Evolutionary conservation across 441 rosid species (phyloP).

Genomic region (Gossypium aridum): DNA sequence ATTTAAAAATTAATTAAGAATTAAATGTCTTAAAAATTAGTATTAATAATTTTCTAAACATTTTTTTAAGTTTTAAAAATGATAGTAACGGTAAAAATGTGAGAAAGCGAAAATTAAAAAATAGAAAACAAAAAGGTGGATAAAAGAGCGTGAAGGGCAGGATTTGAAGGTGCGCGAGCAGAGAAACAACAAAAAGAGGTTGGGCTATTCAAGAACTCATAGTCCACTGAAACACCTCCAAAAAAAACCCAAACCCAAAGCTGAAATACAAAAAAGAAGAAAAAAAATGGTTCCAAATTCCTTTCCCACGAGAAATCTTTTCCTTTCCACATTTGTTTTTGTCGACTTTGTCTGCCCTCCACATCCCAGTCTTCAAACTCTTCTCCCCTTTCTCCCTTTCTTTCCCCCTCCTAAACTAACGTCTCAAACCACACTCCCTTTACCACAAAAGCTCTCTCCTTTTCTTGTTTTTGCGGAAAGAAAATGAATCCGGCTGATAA

Average conservation of each 20-base stretch:
- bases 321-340: neutral
- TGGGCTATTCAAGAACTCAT: neutral
- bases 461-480: neutral
- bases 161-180: too few species aligned
- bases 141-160: too few species aligned
- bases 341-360: neutral
- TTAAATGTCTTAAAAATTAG: too few species aligned
- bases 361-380: neutral
- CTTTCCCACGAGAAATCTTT: neutral
- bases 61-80: too few species aligned
- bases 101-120: too few species aligned
- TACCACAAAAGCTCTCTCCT: neutral
- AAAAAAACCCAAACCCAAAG: neutral
- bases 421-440: too few species aligned
- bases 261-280: neutral
- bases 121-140: too few species aligned
- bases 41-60: too few species aligned
- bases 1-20: too few species aligned
- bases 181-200: neutral
- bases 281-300: neutral
- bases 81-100: too few species aligned
- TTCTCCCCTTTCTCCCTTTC: neutral
- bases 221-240: neutral
- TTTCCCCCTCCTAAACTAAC: neutral
- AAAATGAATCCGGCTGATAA: conserved; percentile 40